Conservation (phyloP, 306 rosid species). For the Medicago lupulina region DNA sequence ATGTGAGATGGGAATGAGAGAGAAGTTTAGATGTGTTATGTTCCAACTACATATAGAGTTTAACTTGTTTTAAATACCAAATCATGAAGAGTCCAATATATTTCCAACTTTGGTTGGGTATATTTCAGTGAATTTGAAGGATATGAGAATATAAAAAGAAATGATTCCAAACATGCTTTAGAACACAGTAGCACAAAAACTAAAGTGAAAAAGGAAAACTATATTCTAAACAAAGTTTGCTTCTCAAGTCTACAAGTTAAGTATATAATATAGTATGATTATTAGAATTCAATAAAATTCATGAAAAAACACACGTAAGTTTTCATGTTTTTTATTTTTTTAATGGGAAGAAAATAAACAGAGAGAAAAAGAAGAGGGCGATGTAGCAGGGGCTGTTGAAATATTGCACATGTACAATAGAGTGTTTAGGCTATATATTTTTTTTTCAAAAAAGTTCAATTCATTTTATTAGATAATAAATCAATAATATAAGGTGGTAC, state of each 20-base stretch:
- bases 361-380: too few relatives aligned
- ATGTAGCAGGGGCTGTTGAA: too few relatives aligned
- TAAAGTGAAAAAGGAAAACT: slow-evolving; percentile 22
- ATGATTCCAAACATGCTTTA: neutral
- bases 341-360: neutral
- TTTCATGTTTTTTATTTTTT: neutral
- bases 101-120: too few relatives aligned
- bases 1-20: slow-evolving; percentile 2
- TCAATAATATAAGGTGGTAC: too few relatives aligned
- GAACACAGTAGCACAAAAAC: neutral
- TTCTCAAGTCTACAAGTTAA: neutral
- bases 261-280: neutral
- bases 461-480: too few relatives aligned
- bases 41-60: neutral
- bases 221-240: neutral
- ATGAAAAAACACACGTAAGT: neutral
- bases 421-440: too few relatives aligned
- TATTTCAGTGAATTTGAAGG: slow-evolving; percentile 9
- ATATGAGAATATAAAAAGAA: neutral
- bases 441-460: too few relatives aligned
- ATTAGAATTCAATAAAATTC: neutral
- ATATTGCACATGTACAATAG: too few relatives aligned
- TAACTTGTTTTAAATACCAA: neutral
- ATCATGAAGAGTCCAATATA: neutral
- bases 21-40: neutral